These are phyloP conservation scores for Athelia psychrophila DNA, from an alignment of 1,284 basidiomycete species.

Conservation along the genomic window DNA sequence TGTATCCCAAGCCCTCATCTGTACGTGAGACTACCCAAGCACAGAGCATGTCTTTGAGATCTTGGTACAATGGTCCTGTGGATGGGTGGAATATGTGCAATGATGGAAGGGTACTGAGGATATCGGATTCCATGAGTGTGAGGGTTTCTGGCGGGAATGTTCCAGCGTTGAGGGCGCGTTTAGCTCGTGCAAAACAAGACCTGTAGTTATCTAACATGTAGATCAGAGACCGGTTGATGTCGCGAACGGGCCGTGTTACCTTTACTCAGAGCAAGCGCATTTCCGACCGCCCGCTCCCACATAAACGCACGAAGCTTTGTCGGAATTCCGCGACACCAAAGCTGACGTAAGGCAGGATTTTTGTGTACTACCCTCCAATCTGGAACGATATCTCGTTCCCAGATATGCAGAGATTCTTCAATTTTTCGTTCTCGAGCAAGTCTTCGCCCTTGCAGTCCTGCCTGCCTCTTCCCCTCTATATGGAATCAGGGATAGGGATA, in stretches of 20 bases:
- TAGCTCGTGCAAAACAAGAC: constrained; percentile 71
- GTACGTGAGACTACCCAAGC: constrained; percentile 92
- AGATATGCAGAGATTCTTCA: constrained; percentile 66
- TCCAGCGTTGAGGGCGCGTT: constrained; percentile 66
- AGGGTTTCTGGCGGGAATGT: constrained; percentile 73
- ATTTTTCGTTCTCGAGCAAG: constrained; percentile 64
- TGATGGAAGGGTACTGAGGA: constrained; percentile 76
- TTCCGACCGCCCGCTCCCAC: constrained; percentile 90
- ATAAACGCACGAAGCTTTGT: constrained; percentile 80
- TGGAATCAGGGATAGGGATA: neutral
- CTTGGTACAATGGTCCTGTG: constrained; percentile 81
- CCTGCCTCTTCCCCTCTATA: constrained; percentile 68
- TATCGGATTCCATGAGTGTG: constrained; percentile 78
- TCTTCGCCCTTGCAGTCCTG: constrained; percentile 62
- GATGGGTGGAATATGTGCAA: constrained; percentile 85
- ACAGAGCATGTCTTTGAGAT: constrained; percentile 83
- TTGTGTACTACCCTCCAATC: constrained; percentile 79
- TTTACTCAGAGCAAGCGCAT: constrained; percentile 84
- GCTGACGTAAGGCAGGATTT: constrained; percentile 58
- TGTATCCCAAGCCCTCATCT: constrained; percentile 85
- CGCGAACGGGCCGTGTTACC: constrained; percentile 38
- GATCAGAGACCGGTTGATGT: constrained; percentile 3
- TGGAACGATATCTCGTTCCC: constrained; percentile 80
- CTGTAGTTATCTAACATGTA: constrained; percentile 70
- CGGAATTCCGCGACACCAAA: constrained; percentile 96